Conservation (phyloP, 331 rosid genomes). For the Quercus tomentella region DNA sequence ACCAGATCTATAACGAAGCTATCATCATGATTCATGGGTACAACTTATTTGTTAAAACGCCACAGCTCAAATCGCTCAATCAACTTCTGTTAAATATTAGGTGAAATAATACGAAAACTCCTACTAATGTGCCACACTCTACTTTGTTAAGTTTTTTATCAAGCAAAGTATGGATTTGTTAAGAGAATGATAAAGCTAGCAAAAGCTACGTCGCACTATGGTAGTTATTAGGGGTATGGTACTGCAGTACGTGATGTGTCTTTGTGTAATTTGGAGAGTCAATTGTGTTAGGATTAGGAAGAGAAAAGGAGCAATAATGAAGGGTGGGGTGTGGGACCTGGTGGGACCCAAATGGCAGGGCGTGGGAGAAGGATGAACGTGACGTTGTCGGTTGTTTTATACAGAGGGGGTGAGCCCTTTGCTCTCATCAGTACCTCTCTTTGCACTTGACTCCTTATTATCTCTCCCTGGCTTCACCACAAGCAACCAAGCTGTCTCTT, state of each 20-base stretch:
- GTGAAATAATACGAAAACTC: too few relatives aligned
- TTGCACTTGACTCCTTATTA: neutral
- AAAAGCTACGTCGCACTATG: conserved; percentile 24
- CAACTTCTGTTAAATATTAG: too few relatives aligned
- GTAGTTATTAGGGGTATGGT: neutral
- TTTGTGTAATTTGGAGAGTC: conserved; percentile 13
- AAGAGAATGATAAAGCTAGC: conserved; percentile 3
- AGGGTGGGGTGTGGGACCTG: conserved; percentile 19
- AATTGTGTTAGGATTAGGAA: conserved; percentile 31
- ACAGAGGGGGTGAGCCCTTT: neutral
- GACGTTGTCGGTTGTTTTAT: conserved; percentile 61
- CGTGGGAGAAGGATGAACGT: conserved; percentile 68
- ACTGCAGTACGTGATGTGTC: conserved; percentile 3
- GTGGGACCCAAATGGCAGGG: conserved; percentile 45
- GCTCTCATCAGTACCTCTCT: conserved; percentile 15
- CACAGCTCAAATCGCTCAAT: too few relatives aligned
- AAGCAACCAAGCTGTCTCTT: conserved; percentile 71
- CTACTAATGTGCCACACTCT: too few relatives aligned
- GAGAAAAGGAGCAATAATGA: conserved; percentile 36
- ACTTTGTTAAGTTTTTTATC: neutral
- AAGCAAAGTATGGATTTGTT: conserved; percentile 15
- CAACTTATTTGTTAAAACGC: too few relatives aligned
- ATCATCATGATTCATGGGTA: too few relatives aligned
- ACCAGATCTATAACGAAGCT: too few relatives aligned
- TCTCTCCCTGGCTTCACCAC: conserved; percentile 40